A percentile compares a stretch with the other conserved stretches of the same genome.
These are phyloP conservation scores for Deinandra increscens DNA, from an alignment of 129 eudicot genomes.

Conservation along the genomic window DNA sequence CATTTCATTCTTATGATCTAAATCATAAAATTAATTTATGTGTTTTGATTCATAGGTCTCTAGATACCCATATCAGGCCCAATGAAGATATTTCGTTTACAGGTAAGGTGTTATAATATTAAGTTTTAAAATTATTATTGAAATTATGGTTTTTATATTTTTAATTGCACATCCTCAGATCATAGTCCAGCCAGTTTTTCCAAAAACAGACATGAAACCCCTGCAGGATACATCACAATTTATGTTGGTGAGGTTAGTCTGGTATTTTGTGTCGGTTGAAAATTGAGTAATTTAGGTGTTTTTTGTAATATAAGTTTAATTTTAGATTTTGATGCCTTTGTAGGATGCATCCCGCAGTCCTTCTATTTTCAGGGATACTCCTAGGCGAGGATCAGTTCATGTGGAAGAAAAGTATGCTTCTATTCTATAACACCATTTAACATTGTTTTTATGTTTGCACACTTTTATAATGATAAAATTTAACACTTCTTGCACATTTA, in stretches of 20 bases:
- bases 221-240: slow-evolving; percentile 55
- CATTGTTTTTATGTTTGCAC: background rate
- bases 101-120: slow-evolving; percentile 33
- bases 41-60: slow-evolving; percentile 32
- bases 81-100: slow-evolving; percentile 68
- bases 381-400: slow-evolving; percentile 35
- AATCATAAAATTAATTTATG: background rate
- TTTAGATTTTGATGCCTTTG: background rate
- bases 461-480: background rate
- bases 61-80: slow-evolving; percentile 57
- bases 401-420: slow-evolving; percentile 61
- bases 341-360: slow-evolving; percentile 41
- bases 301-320: slow-evolving; percentile 15
- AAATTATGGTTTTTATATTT: background rate
- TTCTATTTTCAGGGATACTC: slow-evolving; percentile 22
- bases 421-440: background rate
- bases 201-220: slow-evolving; percentile 49
- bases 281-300: background rate
- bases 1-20: background rate
- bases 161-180: slow-evolving; percentile 18
- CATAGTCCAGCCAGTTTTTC: slow-evolving; percentile 14
- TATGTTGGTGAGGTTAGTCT: slow-evolving; percentile 56
- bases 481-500: background rate
- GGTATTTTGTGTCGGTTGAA: slow-evolving; percentile 6
- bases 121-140: background rate